Conservation (phyloP, 257 asterid genomes). For the Nicotiana tabacum region DNA sequence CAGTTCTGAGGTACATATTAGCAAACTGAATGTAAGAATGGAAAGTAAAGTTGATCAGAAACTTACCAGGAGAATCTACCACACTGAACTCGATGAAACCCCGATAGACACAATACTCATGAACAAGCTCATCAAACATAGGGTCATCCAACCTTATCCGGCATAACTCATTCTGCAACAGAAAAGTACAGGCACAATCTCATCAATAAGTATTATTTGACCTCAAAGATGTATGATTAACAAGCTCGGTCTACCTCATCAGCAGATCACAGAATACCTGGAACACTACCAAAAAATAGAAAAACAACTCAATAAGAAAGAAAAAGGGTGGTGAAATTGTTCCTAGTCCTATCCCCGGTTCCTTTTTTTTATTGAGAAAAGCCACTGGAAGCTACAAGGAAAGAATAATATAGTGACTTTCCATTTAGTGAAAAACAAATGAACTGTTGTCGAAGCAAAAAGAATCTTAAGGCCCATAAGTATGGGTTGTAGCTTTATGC, state of each 20-base stretch:
- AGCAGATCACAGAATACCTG: not conserved
- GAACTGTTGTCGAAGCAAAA: not conserved
- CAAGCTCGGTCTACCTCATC: slow-evolving; percentile 1
- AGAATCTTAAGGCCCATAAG: not conserved
- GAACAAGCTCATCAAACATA: slow-evolving; percentile 86
- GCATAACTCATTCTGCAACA: slow-evolving; percentile 85
- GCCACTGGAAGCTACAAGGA: not conserved
- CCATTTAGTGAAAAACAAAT: not conserved
- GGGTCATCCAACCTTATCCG: slow-evolving; percentile 71
- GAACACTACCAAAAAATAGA: not conserved
- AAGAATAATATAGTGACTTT: not conserved
- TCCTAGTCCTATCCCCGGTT: not conserved
- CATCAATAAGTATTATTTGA: not conserved
- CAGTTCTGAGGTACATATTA: not conserved
- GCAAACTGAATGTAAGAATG: not conserved
- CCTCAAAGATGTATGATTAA: not conserved
- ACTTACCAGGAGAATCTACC: slow-evolving; percentile 37
- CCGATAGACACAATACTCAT: slow-evolving; percentile 86
- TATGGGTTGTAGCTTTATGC: not conserved
- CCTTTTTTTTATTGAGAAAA: not conserved
- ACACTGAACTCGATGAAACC: slow-evolving; percentile 65
- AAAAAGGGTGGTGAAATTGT: not conserved
- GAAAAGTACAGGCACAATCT: slow-evolving; percentile 15
- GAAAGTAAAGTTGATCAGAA: not conserved
- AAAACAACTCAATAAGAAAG: not conserved